These are phyloP conservation scores for Diaporthe australafricana DNA, from an alignment of 2,329 filamentous ascomycete genomes.

Conservation along the genomic window DNA sequence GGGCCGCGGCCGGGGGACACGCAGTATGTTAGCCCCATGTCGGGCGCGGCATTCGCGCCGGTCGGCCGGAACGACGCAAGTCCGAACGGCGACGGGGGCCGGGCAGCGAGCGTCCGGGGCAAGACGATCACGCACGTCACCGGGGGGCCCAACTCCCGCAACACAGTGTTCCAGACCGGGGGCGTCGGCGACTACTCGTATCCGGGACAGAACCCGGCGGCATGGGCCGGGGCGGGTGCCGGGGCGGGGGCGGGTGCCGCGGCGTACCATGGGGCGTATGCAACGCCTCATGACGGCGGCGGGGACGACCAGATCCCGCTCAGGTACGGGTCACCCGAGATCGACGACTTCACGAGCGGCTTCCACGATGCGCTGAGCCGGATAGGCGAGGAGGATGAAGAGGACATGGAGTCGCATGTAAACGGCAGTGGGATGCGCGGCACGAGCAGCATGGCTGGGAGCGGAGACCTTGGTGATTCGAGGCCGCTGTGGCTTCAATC, in stretches of 20 bases:
- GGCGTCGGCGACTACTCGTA: conserved; percentile 38
- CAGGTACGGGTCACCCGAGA: conserved; percentile 48
- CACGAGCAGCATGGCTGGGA: conserved; percentile 20
- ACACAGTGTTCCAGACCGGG: conserved; percentile 29
- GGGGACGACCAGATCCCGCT: conserved; percentile 54
- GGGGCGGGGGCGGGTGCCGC: conserved; percentile 33
- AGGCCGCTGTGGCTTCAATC: conserved; percentile 67
- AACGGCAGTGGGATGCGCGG: conserved; percentile 34
- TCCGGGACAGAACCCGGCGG: conserved; percentile 41
- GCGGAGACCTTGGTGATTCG: conserved; percentile 32
- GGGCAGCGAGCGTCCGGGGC: conserved; percentile 20
- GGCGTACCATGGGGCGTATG: conserved; percentile 32
- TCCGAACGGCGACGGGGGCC: not conserved
- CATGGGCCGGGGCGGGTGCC: conserved; percentile 37
- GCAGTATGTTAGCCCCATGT: conserved; percentile 52
- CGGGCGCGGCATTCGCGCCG: conserved; percentile 51
- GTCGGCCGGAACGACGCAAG: conserved; percentile 39
- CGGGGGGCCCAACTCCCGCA: conserved; percentile 24
- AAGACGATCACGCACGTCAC: conserved; percentile 37
- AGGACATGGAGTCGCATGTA: conserved; percentile 38
- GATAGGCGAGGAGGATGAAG: conserved; percentile 53
- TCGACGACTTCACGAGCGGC: conserved; percentile 59
- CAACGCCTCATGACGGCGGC: conserved; percentile 23
- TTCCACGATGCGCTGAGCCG: conserved; percentile 54
- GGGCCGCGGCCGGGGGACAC: conserved; percentile 50